A percentile compares a stretch with the other conserved stretches of the same genome.
These are phyloP conservation scores for Spatholobus suberectus DNA, from an alignment of 306 rosid species.

Conservation along the genomic window DNA sequence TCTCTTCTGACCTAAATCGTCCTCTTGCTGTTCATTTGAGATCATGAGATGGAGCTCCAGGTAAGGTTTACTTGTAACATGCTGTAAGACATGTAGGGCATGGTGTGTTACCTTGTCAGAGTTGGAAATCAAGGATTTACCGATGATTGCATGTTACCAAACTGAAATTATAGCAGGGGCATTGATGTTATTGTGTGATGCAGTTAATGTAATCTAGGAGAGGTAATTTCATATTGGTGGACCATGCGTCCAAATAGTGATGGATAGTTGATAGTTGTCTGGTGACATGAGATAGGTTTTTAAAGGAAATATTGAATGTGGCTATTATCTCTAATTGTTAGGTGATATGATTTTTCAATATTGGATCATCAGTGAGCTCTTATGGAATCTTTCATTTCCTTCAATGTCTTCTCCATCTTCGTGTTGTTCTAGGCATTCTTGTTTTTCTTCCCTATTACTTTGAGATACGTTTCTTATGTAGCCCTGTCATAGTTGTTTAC, in stretches of 20 bases:
- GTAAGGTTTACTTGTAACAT: neutral
- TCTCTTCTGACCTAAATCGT: neutral
- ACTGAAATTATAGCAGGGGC: slow-evolving; percentile 6
- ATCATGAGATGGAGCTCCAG: neutral
- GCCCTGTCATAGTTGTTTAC: neutral
- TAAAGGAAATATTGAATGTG: slow-evolving; percentile 25
- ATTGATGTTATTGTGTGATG: slow-evolving; percentile 31
- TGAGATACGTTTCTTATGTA: slow-evolving; percentile 1
- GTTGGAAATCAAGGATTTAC: slow-evolving; percentile 11
- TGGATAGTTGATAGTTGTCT: slow-evolving; percentile 21
- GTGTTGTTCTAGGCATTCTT: neutral
- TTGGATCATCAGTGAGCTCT: neutral
- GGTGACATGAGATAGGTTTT: slow-evolving; percentile 24
- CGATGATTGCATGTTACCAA: slow-evolving; percentile 26
- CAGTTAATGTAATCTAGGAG: slow-evolving; percentile 19
- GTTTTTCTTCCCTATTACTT: slow-evolving; percentile 20
- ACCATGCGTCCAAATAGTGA: neutral
- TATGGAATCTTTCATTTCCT: neutral
- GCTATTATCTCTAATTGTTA: neutral
- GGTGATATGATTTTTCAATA: neutral
- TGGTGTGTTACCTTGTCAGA: slow-evolving; percentile 13
- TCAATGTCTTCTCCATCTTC: neutral
- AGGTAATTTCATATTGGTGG: slow-evolving; percentile 31
- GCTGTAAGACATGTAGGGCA: neutral
- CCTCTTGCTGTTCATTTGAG: neutral